Conservation (phyloP, 2,329 filamentous ascomycete genomes). For the Diaporthe sp. region DNA sequence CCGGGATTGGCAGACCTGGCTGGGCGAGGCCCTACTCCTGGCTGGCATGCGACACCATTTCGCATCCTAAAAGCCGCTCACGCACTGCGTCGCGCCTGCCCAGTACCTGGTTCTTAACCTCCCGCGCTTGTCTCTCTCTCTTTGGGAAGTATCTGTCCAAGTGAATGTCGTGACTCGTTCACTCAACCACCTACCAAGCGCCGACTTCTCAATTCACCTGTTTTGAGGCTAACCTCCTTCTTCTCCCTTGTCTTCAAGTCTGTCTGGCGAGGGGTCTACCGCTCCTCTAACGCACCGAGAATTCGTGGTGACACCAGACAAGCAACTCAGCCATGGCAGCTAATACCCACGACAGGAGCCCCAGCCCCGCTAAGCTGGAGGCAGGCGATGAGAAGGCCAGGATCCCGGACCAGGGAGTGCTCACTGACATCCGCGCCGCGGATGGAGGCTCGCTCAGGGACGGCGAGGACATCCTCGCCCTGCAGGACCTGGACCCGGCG, state of each 20-base stretch:
- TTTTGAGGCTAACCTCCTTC: not conserved
- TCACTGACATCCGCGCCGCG: not conserved
- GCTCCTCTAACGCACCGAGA: constrained; percentile 31
- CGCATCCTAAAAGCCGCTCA: constrained; percentile 14
- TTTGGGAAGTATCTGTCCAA: not conserved
- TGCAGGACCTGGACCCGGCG: constrained; percentile 66
- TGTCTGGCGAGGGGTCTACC: constrained; percentile 26
- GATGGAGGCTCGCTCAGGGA: constrained; percentile 33
- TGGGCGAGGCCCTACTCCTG: not conserved
- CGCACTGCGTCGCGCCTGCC: not conserved
- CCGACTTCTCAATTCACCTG: not conserved
- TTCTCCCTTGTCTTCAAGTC: not conserved
- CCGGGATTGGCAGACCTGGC: not conserved
- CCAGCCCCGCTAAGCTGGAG: constrained; percentile 17
- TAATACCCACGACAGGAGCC: not conserved
- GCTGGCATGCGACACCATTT: constrained; percentile 11
- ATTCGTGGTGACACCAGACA: constrained; percentile 31
- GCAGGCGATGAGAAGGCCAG: constrained; percentile 6
- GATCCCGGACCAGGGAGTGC: not conserved
- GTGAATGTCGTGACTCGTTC: not conserved
- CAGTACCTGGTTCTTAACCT: not conserved
- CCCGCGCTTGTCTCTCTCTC: not conserved
- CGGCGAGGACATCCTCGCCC: constrained; percentile 59
- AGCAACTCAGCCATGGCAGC: not conserved
- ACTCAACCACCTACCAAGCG: not conserved